A percentile compares a stretch with the other conserved stretches of the same genome.
Conservation (phyloP, 1,139 yeast species). For the Lodderomyces orthopsilosis region DNA sequence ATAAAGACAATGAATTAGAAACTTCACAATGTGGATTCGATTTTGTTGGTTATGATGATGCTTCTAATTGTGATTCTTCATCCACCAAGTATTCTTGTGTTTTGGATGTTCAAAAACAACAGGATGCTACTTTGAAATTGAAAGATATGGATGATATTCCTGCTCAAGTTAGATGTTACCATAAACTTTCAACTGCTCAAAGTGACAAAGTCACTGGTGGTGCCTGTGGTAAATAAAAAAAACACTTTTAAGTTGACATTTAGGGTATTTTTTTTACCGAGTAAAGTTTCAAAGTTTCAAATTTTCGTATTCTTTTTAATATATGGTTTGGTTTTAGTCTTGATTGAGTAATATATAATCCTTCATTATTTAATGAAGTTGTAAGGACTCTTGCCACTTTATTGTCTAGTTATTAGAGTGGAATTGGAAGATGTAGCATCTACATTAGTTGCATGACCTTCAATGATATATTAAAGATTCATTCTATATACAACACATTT, state of each 20-base stretch:
- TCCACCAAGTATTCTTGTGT: constrained; percentile 17
- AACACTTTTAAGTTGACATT: neutral
- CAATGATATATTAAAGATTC: too few relatives aligned
- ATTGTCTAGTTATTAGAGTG: too few relatives aligned
- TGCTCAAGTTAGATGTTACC: constrained; percentile 18
- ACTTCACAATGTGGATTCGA: constrained; percentile 17
- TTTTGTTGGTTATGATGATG: constrained; percentile 14
- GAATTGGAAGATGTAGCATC: too few relatives aligned
- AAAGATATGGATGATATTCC: constrained; percentile 16
- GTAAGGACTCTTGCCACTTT: too few relatives aligned
- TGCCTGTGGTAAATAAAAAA: constrained; percentile 14
- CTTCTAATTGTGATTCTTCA: constrained; percentile 13
- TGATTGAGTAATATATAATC: too few relatives aligned
- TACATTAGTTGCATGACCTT: too few relatives aligned
- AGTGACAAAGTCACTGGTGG: constrained; percentile 13
- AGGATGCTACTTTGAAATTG: constrained; percentile 15
- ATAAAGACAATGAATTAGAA: constrained; percentile 13
- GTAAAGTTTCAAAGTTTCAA: too few relatives aligned
- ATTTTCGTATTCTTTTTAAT: too few relatives aligned
- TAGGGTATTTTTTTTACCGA: too few relatives aligned
- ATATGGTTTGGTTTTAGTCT: too few relatives aligned
- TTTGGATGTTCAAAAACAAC: constrained; percentile 16
- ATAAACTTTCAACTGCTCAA: constrained; percentile 12
- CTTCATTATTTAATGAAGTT: too few relatives aligned
- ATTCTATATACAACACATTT: constrained; percentile 1